A percentile compares a stretch with the other conserved stretches of the same genome.
These are phyloP conservation scores for Candolleomyces aberdarensis DNA, from an alignment of 768 basidiomycete species.

Conservation along the genomic window DNA sequence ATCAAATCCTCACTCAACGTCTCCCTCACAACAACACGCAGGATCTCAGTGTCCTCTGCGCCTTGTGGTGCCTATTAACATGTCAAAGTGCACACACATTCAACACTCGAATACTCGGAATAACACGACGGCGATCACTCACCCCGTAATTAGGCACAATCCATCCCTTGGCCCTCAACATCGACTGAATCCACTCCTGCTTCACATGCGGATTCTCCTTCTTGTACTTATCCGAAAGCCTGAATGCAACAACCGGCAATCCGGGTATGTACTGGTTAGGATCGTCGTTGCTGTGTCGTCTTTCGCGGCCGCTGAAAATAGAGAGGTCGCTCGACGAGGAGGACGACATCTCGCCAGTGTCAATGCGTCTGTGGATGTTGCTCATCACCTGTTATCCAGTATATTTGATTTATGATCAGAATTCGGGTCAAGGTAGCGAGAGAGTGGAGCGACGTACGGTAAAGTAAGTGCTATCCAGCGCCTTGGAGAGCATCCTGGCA, in stretches of 20 bases:
- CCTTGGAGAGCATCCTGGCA: slow-evolving; percentile 52
- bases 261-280: slow-evolving; percentile 48
- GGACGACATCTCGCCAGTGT: slow-evolving; percentile 7
- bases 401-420: too few species aligned
- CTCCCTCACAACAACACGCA: slow-evolving; percentile 59
- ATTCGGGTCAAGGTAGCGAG: neutral
- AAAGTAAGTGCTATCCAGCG: slow-evolving; percentile 54
- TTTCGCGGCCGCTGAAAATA: neutral
- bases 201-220: slow-evolving; percentile 49
- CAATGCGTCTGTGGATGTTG: slow-evolving; percentile 45
- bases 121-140: neutral
- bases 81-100: neutral
- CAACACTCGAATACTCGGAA: neutral
- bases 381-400: slow-evolving; percentile 34
- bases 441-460: slow-evolving; percentile 22
- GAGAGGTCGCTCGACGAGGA: neutral
- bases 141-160: slow-evolving; percentile 59
- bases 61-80: slow-evolving; percentile 44
- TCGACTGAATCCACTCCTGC: slow-evolving; percentile 49
- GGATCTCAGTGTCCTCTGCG: slow-evolving; percentile 51
- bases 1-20: slow-evolving; percentile 51
- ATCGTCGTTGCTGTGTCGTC: slow-evolving; percentile 25
- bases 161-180: slow-evolving; percentile 54
- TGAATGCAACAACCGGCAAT: slow-evolving; percentile 63
- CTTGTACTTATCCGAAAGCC: slow-evolving; percentile 50